Base-by-base conservation (phyloP, 2,329 filamentous ascomycete species). In the Torrubiella hemipterigena region DNA sequence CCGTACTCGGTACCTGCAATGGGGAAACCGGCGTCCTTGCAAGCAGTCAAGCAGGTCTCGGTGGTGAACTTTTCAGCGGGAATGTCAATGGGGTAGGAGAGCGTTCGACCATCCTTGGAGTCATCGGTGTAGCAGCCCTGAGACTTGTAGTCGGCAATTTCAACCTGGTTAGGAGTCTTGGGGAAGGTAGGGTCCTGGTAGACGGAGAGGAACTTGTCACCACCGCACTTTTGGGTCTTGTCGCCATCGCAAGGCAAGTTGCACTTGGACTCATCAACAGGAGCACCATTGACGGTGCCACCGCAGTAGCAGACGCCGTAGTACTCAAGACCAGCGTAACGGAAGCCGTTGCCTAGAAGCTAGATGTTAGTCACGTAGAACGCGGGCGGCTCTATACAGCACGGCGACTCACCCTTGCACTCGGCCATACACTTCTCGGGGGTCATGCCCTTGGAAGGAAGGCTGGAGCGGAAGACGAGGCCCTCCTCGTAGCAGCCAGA, bases 51-150 rank as follows among this genome's bases (percentile, higher is more conserved):
- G 32, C 65, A 69, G 20, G 38, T 41, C 35, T 57, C 49, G 4
- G 56, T 60, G 26, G 62, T 66, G 48, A 68, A 48, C 20, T 39
- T 46, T 13, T 42, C 38, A 11, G 43, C 35, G 18, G 56, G 46
- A 12, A 67, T 36, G 24, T 51, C 41, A 45, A 61, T 53, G 14
- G 50, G 51, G 46, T 61, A 67, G 17, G 55, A 54, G 28, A 72
- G 54, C 17, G 67, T 58, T 29, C 58, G 59, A 24, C 62, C 58
- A 31, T 53, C 39, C 29, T 38, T 38, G 14, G 54, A 55, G 33
- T 55, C 44, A 38, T 70, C 67, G 17, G 55, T 59, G 44, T 68
- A 78, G 55, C 77, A 83, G 33, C 77, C 77, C n/a, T 67, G 48
- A 40, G 72, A 65, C 26, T 58, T 56, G 60, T 75, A 82, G 27